Percentiles rank a stretch among this genome's conserved stretches.
Conservation (phyloP, 495 filamentous ascomycete genomes). For the Xylaria sp. region DNA sequence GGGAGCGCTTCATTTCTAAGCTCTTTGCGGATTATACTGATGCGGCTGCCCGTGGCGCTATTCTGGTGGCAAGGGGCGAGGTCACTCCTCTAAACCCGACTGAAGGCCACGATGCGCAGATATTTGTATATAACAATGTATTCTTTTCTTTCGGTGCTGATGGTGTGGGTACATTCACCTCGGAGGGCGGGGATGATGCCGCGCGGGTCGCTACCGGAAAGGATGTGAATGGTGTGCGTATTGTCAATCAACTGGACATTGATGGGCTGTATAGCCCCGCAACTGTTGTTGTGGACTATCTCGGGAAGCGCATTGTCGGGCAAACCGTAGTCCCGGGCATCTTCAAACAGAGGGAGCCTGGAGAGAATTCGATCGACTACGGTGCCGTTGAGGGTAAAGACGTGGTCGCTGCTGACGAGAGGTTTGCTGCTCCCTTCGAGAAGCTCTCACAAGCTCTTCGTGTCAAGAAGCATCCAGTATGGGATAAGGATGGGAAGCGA, state of each 20-base stretch:
- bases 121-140: conserved; percentile 99
- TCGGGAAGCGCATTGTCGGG: conserved; percentile 95
- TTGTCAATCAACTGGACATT: conserved; percentile 97
- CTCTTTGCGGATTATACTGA: conserved; percentile 98
- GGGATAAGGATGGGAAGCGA: conserved; percentile 93
- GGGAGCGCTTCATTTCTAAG: conserved; percentile 91
- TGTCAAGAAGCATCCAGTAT: conserved; percentile 94
- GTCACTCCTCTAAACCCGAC: conserved; percentile 97
- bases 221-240: conserved; percentile 90
- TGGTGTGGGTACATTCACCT: conserved; percentile 95
- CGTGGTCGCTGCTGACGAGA: conserved; percentile 85
- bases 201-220: conserved; percentile 96
- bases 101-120: conserved; percentile 90
- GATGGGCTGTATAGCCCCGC: conserved; percentile 92
- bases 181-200: conserved; percentile 96
- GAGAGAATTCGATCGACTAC: conserved; percentile 98
- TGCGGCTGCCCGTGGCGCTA: conserved; percentile 90
- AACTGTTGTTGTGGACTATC: conserved; percentile 95
- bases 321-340: conserved; percentile 99
- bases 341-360: conserved; percentile 97
- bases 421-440: conserved; percentile 84
- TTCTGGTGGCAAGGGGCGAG: conserved; percentile 90
- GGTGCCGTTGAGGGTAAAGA: conserved; percentile 98
- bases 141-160: conserved; percentile 99
- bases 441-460: conserved; percentile 86